Base-by-base conservation (phyloP, 2,329 filamentous ascomycete genomes). In the Stachybotrys elegans region DNA sequence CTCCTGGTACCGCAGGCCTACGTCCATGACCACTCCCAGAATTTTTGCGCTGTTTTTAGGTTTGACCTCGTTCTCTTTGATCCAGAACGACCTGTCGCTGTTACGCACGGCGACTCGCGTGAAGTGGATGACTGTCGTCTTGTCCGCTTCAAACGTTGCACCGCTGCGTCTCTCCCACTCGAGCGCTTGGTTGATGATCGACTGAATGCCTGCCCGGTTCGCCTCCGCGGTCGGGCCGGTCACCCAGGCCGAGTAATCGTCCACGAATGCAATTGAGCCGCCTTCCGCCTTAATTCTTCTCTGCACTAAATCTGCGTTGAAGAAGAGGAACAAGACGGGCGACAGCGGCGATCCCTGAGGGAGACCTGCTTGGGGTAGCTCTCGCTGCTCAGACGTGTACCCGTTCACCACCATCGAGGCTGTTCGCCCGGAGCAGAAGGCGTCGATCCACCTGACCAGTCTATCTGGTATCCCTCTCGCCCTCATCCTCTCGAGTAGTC, bases 141-240 rank as follows among this genome's bases (percentile, higher is more conserved):
- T 59, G 7, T 55, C 50, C 19, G 40, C 43, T 44, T 57, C 47
- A 22, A 61, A 57, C 8, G 50, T 56, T 25, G 53, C 51, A 13
- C 57, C 48, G 29, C 57, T 60, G 22, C 49, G 40, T 25, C 35
- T 46, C 38, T 57, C 52, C 51, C 45, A 59, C 6, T 49, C 43
- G 16, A 54, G 20, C 4, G 51, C 52, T 12, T 40, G 12, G 12
- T 55, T 36, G 17, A 59, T 52, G 27, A 57, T 56, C 1, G 49
- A 42, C 37, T 57, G 16, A 6, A 57, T 57, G 1, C 49, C 45
- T 25, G 46, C 40, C 5, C 44, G 43, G 43, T 59, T 56, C 5
- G 13, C 35, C 22, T 47, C n/a, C 14, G 44, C 39, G 12, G 43
- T 48, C 17, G 43, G 31, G 4, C 51, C 45, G 9, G 45, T 44